Percentiles rank a stretch among this genome's conserved stretches.
Evolutionary conservation across 495 filamentous ascomycete genomes (phyloP).

Genomic region (Xylaria nigripes): DNA sequence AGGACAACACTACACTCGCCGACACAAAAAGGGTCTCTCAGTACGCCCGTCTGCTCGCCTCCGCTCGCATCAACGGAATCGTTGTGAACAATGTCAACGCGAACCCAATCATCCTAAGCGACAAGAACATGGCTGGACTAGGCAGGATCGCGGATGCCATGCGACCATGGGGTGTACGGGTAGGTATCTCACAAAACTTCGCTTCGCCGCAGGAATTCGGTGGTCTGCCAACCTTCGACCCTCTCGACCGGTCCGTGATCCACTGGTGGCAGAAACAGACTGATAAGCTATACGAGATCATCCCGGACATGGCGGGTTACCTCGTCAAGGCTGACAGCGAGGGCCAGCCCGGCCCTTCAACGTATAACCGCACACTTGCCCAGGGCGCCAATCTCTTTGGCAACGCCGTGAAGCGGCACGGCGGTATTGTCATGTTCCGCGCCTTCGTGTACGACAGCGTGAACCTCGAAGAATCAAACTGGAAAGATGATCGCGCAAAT

Average conservation of each 20-base stretch:
- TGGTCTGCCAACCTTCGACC: slow-evolving; percentile 54
- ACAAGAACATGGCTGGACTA: slow-evolving; percentile 52
- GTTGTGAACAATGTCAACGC: slow-evolving; percentile 71
- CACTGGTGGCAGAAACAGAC: slow-evolving; percentile 55
- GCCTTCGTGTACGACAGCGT: slow-evolving; percentile 63
- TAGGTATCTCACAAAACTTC: slow-evolving; percentile 62
- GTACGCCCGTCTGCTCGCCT: slow-evolving; percentile 63
- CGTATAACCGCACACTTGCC: slow-evolving; percentile 61
- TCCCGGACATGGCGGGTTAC: slow-evolving; percentile 63
- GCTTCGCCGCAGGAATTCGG: slow-evolving; percentile 53
- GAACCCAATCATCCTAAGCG: slow-evolving; percentile 47
- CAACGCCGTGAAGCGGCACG: slow-evolving; percentile 48
- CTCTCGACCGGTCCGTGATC: slow-evolving; percentile 51
- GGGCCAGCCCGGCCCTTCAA: slow-evolving; percentile 60
- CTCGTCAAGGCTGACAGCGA: slow-evolving; percentile 69
- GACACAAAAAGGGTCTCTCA: slow-evolving; percentile 52
- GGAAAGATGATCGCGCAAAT: slow-evolving; percentile 61
- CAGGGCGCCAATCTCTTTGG: slow-evolving; percentile 67
- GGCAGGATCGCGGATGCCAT: slow-evolving; percentile 55
- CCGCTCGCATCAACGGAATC: slow-evolving; percentile 56
- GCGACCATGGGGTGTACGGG: slow-evolving; percentile 57
- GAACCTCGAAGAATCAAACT: slow-evolving; percentile 45
- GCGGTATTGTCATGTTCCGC: slow-evolving; percentile 64
- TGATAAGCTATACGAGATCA: slow-evolving; percentile 45
- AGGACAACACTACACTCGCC: slow-evolving; percentile 41